These are phyloP conservation scores for Aspergillus tanneri DNA, from an alignment of 2,329 filamentous ascomycete genomes.

Conservation along the genomic window DNA sequence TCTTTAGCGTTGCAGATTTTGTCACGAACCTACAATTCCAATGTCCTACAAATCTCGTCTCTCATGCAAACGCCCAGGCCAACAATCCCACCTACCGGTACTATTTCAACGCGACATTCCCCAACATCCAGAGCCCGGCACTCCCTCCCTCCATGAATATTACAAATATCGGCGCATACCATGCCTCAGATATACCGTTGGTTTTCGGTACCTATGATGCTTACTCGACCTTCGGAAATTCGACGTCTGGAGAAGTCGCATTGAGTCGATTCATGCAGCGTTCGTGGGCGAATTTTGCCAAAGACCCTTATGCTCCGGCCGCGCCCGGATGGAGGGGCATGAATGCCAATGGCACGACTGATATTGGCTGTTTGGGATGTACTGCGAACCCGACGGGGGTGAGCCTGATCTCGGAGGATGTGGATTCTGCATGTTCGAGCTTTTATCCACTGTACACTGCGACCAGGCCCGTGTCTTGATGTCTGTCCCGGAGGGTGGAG, in stretches of 20 bases:
- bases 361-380: neutral
- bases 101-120: neutral
- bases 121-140: neutral
- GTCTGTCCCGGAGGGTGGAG: too few species aligned
- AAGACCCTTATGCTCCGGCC: neutral
- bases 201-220: neutral
- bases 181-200: neutral
- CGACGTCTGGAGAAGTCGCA: neutral
- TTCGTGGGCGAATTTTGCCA: neutral
- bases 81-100: neutral
- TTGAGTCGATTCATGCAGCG: constrained; percentile 1
- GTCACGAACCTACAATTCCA: neutral
- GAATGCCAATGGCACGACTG: neutral
- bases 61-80: neutral
- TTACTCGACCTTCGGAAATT: neutral
- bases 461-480: too few species aligned
- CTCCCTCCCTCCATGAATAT: neutral
- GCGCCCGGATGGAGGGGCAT: neutral
- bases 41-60: neutral
- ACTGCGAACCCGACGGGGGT: neutral
- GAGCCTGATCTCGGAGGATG: neutral
- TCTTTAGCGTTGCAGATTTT: neutral
- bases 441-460: neutral
- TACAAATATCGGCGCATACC: neutral
- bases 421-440: neutral